These are phyloP conservation scores for Boletus speciosus DNA, from an alignment of 768 basidiomycete genomes.

Conservation along the genomic window DNA sequence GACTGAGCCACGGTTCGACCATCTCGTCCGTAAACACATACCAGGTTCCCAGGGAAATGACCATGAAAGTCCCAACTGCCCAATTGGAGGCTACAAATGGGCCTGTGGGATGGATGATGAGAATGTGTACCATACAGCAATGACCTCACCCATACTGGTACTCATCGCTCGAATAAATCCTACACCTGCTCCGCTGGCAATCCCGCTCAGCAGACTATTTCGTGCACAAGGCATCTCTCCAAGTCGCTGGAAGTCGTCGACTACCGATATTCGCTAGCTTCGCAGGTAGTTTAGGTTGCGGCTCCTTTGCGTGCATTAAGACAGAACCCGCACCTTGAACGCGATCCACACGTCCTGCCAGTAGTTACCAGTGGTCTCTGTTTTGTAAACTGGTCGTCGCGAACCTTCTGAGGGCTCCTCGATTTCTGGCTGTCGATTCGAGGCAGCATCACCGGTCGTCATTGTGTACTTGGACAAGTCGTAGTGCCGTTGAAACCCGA, in stretches of 20 bases:
- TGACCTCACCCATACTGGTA: conserved; percentile 44
- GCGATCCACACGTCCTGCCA: conserved; percentile 32
- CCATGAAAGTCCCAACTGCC: conserved; percentile 71
- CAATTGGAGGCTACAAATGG: conserved; percentile 70
- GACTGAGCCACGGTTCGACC: conserved; percentile 8
- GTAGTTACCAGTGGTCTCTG: conserved; percentile 31
- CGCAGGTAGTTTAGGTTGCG: conserved; percentile 14
- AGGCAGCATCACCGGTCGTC: conserved; percentile 2
- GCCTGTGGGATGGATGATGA: conserved; percentile 29
- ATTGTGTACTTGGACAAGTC: conserved; percentile 2
- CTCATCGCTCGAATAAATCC: conserved; percentile 70
- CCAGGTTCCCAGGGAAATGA: conserved; percentile 70
- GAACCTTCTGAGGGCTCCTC: conserved; percentile 7
- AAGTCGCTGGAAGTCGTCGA: conserved; percentile 57
- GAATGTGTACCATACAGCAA: not conserved
- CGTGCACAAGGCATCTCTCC: conserved; percentile 75
- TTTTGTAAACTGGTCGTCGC: conserved; percentile 25
- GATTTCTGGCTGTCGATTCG: conserved; percentile 3
- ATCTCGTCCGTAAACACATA: conserved; percentile 33
- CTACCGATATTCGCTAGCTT: conserved; percentile 46
- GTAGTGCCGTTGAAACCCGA: not conserved
- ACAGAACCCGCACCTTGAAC: conserved; percentile 26
- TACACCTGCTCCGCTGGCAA: conserved; percentile 75
- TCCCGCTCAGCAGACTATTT: conserved; percentile 70
- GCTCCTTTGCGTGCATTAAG: not conserved